These are phyloP conservation scores for Chara braunii DNA, from an alignment of 139 green algal genomes.

Conservation along the genomic window DNA sequence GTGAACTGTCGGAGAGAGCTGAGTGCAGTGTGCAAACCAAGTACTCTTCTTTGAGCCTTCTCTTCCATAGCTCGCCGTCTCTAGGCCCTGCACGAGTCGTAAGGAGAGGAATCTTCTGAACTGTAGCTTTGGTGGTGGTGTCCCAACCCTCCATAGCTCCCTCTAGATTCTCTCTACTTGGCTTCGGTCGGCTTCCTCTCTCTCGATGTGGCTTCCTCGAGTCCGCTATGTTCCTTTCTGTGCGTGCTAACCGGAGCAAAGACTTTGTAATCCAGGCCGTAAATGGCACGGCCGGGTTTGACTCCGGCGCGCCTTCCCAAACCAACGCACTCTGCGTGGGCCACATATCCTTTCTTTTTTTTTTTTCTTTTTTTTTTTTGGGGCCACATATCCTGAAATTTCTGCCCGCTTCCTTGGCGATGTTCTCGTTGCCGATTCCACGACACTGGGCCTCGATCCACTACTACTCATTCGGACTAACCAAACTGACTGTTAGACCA, in stretches of 20 bases:
- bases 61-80: conserved; percentile 66
- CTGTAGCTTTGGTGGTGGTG: conserved; percentile 14
- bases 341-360: background rate
- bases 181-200: no score
- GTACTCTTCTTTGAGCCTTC: conserved; percentile 69
- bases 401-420: background rate
- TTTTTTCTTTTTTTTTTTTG: background rate
- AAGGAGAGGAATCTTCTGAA: conserved; percentile 71
- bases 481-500: no score
- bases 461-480: no score
- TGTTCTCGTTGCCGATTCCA: background rate
- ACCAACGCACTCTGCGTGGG: background rate
- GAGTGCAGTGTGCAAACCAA: no score
- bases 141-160: conserved; percentile 42
- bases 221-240: background rate
- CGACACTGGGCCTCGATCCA: no score
- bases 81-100: conserved; percentile 62
- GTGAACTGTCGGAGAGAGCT: no score
- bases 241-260: background rate
- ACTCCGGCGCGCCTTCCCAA: background rate
- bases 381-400: background rate
- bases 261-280: background rate
- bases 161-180: no score
- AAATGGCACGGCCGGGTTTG: background rate
- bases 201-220: background rate